A percentile compares a stretch with the other conserved stretches of the same genome.
phyloP scores from a whole-genome alignment of 2,329 filamentous ascomycete genomes.

The Orbilia quercus region DNA sequence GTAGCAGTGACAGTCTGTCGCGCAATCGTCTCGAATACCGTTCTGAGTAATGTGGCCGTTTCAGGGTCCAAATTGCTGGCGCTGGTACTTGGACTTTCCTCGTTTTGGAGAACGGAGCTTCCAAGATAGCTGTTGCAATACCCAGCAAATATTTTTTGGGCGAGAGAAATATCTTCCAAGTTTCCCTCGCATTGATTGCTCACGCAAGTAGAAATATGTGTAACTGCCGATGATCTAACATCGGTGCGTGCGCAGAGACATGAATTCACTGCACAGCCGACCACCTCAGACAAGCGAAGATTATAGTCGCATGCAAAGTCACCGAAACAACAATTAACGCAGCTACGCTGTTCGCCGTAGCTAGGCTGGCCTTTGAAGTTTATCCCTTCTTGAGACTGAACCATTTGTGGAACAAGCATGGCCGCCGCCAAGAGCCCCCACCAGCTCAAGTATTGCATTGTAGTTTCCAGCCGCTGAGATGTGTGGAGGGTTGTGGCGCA shows the following conservation, averaged over 20 bases:
- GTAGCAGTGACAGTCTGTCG: conserved; percentile 13
- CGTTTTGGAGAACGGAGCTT: no score
- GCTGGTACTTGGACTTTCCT: not conserved
- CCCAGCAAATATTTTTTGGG: conserved; percentile 6
- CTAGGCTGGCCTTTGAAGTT: conserved; percentile 2
- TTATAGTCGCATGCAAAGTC: not conserved
- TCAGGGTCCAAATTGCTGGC: not conserved
- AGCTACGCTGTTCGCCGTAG: conserved; percentile 2
- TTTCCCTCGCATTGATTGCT: conserved; percentile 1
- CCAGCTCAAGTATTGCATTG: not conserved
- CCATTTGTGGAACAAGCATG: no score
- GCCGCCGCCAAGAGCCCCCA: no score
- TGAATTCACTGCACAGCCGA: conserved; percentile 21
- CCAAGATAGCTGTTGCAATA: conserved; percentile 27
- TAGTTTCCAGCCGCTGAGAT: no score
- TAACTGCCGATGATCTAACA: conserved; percentile 1
- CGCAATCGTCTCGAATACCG: conserved; percentile 9
- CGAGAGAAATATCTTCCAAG: conserved; percentile 21
- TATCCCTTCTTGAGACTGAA: not conserved
- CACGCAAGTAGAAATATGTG: conserved; percentile 4
- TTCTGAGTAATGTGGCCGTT: conserved; percentile 10
- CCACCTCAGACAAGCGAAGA: not conserved
- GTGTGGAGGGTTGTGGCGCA: no score
- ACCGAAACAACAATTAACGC: conserved; percentile 19
- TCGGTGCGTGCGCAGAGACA: conserved; percentile 27